Evolutionary conservation across 1,139 yeast species (phyloP).

Genomic region (Yamadazyma blattariae): DNA sequence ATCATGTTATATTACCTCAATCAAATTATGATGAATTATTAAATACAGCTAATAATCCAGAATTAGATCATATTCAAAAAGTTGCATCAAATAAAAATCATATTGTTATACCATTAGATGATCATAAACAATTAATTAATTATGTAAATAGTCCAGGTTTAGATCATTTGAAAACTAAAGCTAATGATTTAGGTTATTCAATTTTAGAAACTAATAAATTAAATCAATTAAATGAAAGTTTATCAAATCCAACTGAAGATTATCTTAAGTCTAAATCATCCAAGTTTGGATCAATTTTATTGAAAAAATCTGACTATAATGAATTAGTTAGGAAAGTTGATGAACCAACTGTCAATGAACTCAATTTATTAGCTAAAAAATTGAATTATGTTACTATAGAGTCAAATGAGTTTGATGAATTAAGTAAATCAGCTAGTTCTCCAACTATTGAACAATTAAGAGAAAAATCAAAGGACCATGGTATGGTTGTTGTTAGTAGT

Average conservation of each 20-base stretch:
- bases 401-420: constrained; percentile 6
- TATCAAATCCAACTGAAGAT: constrained; percentile 16
- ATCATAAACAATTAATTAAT: constrained; percentile 10
- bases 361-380: constrained; percentile 5
- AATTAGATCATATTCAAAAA: constrained; percentile 14
- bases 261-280: constrained; percentile 15
- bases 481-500: constrained; percentile 9
- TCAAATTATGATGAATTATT: constrained; percentile 12
- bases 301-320: constrained; percentile 14
- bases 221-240: constrained; percentile 13
- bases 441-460: constrained; percentile 28
- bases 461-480: constrained; percentile 19
- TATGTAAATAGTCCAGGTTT: constrained; percentile 20
- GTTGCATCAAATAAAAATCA: constrained; percentile 15
- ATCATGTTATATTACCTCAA: constrained; percentile 9
- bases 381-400: constrained; percentile 13
- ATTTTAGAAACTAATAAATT: constrained; percentile 19
- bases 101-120: constrained; percentile 16
- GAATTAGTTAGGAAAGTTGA: constrained; percentile 12
- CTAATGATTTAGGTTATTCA: constrained; percentile 11
- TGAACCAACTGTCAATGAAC: constrained; percentile 19
- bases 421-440: constrained; percentile 13
- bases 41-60: constrained; percentile 21
- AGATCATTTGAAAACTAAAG: constrained; percentile 21
- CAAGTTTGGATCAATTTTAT: constrained; percentile 6